phyloP scores from a whole-genome alignment of 2,329 filamentous ascomycete species.

The Pezicula carpinea region DNA sequence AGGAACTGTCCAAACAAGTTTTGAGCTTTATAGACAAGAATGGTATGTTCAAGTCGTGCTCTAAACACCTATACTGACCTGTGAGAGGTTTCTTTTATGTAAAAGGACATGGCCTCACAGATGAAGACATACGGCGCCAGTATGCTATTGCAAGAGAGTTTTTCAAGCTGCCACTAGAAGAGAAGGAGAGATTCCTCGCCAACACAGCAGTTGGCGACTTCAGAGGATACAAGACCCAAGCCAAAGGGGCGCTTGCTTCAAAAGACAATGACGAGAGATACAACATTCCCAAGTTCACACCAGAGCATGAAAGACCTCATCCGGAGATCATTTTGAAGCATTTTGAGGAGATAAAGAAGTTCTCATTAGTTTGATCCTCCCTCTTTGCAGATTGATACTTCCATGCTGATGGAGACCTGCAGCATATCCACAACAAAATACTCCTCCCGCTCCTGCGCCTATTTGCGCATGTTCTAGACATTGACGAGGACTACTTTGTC shows the following conservation, averaged over 20 bases:
- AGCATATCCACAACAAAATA: slow-evolving; percentile 42
- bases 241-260: no score
- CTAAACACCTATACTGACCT: no score
- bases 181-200: slow-evolving; percentile 53
- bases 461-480: slow-evolving; percentile 54
- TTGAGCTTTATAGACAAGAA: background rate
- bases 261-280: slow-evolving; percentile 52
- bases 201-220: slow-evolving; percentile 43
- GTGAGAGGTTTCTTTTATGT: slow-evolving; percentile 49
- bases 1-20: no score
- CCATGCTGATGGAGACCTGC: no score
- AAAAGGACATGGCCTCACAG: slow-evolving; percentile 52
- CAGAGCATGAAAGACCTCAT: slow-evolving; percentile 37
- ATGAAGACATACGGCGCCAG: slow-evolving; percentile 53
- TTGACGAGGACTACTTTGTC: slow-evolving; percentile 51
- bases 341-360: slow-evolving; percentile 48
- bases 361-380: slow-evolving; percentile 25
- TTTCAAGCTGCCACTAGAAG: slow-evolving; percentile 49
- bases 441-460: slow-evolving; percentile 51
- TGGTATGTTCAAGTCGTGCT: no score
- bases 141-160: slow-evolving; percentile 55
- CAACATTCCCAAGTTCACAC: slow-evolving; percentile 52
- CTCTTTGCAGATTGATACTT: background rate
- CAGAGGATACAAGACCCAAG: slow-evolving; percentile 45
- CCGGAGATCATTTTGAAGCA: slow-evolving; percentile 43